Evolutionary conservation across 2,329 filamentous ascomycete species (phyloP).

Genomic region (Elsinoe arachidis): DNA sequence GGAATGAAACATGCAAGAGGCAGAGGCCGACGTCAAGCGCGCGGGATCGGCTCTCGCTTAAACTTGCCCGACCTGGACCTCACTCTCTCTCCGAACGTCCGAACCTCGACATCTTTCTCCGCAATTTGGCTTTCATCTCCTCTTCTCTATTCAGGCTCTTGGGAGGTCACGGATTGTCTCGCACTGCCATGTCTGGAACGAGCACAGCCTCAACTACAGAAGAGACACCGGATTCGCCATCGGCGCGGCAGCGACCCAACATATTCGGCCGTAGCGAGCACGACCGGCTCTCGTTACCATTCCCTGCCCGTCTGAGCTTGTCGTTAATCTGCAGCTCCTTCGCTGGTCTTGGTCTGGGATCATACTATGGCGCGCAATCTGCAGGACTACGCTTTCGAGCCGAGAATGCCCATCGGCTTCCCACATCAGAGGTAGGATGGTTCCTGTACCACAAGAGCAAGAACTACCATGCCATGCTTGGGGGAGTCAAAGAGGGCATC

Average conservation of each 20-base stretch:
- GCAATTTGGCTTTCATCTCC: background rate
- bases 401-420: slow-evolving; percentile 91
- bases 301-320: slow-evolving; percentile 25
- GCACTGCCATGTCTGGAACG: background rate
- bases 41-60: background rate
- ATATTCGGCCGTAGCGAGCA: background rate
- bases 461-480: slow-evolving; percentile 77
- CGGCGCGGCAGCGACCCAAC: background rate
- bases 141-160: background rate
- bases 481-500: slow-evolving; percentile 68
- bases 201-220: background rate
- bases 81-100: background rate
- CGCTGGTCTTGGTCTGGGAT: slow-evolving; percentile 25
- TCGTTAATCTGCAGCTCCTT: slow-evolving; percentile 20
- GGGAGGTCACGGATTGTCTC: background rate
- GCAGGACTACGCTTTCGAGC: slow-evolving; percentile 70
- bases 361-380: slow-evolving; percentile 25
- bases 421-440: slow-evolving; percentile 75
- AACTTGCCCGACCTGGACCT: background rate
- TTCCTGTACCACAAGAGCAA: slow-evolving; percentile 99
- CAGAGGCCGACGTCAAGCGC: slow-evolving; percentile 4
- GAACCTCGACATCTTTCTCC: background rate
- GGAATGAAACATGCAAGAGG: background rate
- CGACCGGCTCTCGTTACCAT: slow-evolving; percentile 26
- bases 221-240: background rate